Evolutionary conservation across 495 filamentous ascomycete genomes (phyloP).

Genomic region (Tuber umbilicatum): DNA sequence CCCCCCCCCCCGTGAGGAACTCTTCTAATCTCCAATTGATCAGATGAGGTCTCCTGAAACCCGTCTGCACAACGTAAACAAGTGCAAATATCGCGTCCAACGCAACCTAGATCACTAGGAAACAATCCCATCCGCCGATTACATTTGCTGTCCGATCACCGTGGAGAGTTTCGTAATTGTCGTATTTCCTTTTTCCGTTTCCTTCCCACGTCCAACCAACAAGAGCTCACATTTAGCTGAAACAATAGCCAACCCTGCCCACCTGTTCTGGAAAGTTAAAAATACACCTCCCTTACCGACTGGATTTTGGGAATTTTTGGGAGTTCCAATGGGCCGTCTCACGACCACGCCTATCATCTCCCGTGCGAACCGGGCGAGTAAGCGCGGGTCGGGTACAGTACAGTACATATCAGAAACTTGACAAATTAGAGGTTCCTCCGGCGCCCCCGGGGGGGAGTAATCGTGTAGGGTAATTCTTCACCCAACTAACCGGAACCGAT

Average conservation of each 20-base stretch:
- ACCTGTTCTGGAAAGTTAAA: neutral
- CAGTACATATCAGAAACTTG: neutral
- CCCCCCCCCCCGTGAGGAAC: too few species aligned
- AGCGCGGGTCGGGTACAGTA: neutral
- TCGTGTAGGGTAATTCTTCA: neutral
- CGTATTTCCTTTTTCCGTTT: constrained; percentile 2
- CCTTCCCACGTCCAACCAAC: neutral
- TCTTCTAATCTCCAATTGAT: neutral
- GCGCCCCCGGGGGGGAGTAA: neutral
- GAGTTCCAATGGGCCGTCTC: neutral
- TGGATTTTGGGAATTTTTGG: neutral
- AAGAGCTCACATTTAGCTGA: neutral
- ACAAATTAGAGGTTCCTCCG: neutral
- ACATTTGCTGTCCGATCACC: neutral
- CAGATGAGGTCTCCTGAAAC: neutral
- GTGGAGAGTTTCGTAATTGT: neutral
- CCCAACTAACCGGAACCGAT: neutral
- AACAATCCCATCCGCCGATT: neutral
- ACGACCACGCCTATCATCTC: neutral
- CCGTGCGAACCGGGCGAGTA: neutral
- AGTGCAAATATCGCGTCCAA: neutral
- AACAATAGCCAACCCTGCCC: neutral
- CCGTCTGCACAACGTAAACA: neutral
- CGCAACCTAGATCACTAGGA: neutral
- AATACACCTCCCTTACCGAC: neutral